phyloP scores from a whole-genome alignment of 1,139 yeast genomes.

The Trichomonascaceae sp. region DNA sequence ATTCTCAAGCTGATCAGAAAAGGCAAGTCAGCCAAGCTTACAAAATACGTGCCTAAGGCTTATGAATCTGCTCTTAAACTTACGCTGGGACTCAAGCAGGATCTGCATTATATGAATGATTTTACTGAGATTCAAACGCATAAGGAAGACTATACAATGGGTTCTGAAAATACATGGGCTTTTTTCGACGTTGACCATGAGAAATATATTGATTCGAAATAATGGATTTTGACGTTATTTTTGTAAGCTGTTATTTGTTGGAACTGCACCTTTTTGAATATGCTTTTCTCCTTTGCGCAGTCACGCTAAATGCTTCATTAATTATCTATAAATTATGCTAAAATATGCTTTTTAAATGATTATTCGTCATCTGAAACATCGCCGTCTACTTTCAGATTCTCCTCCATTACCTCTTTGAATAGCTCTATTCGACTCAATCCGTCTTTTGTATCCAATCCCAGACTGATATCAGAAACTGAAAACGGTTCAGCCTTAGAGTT shows the following conservation, averaged over 20 bases:
- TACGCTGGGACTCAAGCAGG: conserved; percentile 15
- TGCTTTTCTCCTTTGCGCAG: too few relatives aligned
- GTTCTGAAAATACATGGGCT: conserved; percentile 11
- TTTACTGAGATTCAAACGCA: conserved; percentile 10
- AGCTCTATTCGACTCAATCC: conserved; percentile 1
- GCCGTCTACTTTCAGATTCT: neutral
- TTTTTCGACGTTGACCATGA: conserved; percentile 12
- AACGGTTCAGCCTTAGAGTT: neutral
- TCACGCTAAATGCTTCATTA: neutral
- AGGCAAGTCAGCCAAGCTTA: neutral
- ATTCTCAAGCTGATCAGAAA: conserved; percentile 3
- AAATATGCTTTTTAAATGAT: neutral
- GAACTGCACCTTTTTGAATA: too few relatives aligned
- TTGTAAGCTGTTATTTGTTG: too few relatives aligned
- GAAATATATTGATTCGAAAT: neutral
- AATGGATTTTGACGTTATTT: neutral
- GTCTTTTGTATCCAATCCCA: neutral
- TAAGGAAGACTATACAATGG: conserved; percentile 14
- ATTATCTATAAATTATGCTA: neutral
- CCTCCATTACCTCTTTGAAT: conserved; percentile 2
- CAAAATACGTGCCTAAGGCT: conserved; percentile 11
- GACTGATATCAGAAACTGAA: neutral
- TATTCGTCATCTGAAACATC: neutral
- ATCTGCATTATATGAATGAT: conserved; percentile 10
- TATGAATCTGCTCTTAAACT: conserved; percentile 14